A percentile compares a stretch with the other conserved stretches of the same genome.
Conservation (phyloP, 208 protist genomes). For the Trypanosoma mega region DNA sequence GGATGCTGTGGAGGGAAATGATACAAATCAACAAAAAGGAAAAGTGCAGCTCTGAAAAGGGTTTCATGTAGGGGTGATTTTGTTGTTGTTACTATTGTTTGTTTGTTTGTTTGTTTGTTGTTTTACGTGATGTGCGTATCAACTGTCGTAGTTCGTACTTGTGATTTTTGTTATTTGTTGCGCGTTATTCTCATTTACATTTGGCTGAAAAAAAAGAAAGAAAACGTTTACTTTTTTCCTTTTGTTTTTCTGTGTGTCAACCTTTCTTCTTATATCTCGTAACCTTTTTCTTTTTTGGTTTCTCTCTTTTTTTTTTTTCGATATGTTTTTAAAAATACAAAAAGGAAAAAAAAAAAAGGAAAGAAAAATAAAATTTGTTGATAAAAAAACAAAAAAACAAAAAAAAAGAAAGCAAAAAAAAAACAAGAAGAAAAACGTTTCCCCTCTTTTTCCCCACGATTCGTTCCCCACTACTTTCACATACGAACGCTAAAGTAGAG, state of each 20-base stretch:
- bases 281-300: background rate
- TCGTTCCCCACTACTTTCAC: background rate
- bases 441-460: constrained; percentile 14
- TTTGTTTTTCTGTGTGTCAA: constrained; percentile 1
- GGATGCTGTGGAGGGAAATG: constrained; percentile 23
- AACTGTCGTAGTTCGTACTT: background rate
- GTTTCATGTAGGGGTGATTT: background rate
- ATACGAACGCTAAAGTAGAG: background rate
- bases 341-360: constrained; percentile 14
- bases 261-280: background rate
- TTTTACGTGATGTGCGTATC: constrained; percentile 9
- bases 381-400: constrained; percentile 12
- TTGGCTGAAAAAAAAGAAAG: constrained; percentile 18
- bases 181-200: too few species aligned
- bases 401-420: constrained; percentile 17
- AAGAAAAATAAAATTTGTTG: constrained; percentile 12
- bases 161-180: background rate
- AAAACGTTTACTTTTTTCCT: constrained; percentile 5
- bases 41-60: background rate
- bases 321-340: constrained; percentile 4
- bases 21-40: background rate
- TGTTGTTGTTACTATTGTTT: constrained; percentile 1
- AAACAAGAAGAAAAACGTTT: background rate
- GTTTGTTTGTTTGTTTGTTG: constrained; percentile 5
- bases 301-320: background rate